Conservation (phyloP, 305 asterid species). For the Rubia tinctorum region DNA sequence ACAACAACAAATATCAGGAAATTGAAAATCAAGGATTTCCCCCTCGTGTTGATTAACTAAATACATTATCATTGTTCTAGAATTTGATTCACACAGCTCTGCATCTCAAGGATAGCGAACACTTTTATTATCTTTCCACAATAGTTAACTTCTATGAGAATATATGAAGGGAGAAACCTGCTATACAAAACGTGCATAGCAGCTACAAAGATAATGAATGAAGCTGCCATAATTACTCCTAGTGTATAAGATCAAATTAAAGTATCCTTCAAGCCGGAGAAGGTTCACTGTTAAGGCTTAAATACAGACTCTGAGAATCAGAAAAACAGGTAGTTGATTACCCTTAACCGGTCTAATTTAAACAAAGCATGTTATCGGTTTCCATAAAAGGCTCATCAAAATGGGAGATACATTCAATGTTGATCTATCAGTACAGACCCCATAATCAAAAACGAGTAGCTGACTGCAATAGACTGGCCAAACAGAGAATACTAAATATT, state of each 20-base stretch:
- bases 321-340: not conserved
- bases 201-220: not conserved
- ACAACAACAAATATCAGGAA: not conserved
- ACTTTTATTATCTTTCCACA: not conserved
- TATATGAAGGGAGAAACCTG: not conserved
- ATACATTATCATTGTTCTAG: not conserved
- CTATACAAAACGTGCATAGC: not conserved
- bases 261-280: not conserved
- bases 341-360: not conserved
- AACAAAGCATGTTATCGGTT: no score
- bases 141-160: not conserved
- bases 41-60: not conserved
- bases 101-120: not conserved
- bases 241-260: not conserved
- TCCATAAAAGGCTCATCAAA: not conserved
- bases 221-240: not conserved
- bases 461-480: not conserved
- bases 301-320: not conserved
- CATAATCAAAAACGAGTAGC: not conserved
- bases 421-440: not conserved
- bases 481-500: not conserved
- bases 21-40: not conserved
- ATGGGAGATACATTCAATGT: not conserved
- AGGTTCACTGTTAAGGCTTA: not conserved
- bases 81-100: not conserved